Conservation (phyloP, 2,329 filamentous ascomycete genomes). For the Teratosphaeriaceae sp. region DNA sequence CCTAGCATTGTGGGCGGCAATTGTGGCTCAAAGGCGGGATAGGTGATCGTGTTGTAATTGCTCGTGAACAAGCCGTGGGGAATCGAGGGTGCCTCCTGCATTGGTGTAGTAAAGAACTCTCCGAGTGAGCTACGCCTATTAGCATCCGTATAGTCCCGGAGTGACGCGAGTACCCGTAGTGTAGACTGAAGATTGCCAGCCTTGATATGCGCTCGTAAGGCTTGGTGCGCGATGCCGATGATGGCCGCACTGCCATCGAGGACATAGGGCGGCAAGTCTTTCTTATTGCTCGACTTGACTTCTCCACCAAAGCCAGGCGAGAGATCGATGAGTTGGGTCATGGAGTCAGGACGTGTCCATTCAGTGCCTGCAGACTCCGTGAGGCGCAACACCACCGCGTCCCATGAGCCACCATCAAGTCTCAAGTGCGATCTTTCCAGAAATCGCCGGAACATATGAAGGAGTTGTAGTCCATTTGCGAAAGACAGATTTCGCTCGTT, state of each 20-base stretch:
- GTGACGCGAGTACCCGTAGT: slow-evolving; percentile 29
- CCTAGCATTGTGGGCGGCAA: slow-evolving; percentile 44
- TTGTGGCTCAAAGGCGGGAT: slow-evolving; percentile 38
- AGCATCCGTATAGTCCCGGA: slow-evolving; percentile 37
- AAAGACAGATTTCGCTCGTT: slow-evolving; percentile 33
- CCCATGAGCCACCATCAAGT: slow-evolving; percentile 38
- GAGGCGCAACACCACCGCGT: slow-evolving; percentile 43
- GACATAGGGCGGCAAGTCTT: slow-evolving; percentile 33
- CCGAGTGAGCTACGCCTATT: slow-evolving; percentile 38
- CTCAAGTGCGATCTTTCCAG: slow-evolving; percentile 32
- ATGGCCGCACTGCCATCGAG: slow-evolving; percentile 38
- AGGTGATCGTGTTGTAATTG: slow-evolving; percentile 33
- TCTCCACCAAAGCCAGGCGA: slow-evolving; percentile 37
- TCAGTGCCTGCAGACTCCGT: slow-evolving; percentile 34
- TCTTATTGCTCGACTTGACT: slow-evolving; percentile 30
- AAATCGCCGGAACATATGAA: slow-evolving; percentile 33
- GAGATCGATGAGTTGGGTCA: slow-evolving; percentile 25
- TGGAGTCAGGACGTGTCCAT: background rate
- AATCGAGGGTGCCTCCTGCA: too few relatives aligned
- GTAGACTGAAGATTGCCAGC: slow-evolving; percentile 34
- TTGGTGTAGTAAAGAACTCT: slow-evolving; percentile 31
- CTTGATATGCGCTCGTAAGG: slow-evolving; percentile 34
- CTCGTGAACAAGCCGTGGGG: slow-evolving; percentile 19
- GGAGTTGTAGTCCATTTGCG: slow-evolving; percentile 27
- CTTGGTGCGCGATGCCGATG: slow-evolving; percentile 38